Percentiles rank a stretch among this genome's conserved stretches.
phyloP scores from a whole-genome alignment of 177 flowering plant species.

The Telopea speciosissima region DNA sequence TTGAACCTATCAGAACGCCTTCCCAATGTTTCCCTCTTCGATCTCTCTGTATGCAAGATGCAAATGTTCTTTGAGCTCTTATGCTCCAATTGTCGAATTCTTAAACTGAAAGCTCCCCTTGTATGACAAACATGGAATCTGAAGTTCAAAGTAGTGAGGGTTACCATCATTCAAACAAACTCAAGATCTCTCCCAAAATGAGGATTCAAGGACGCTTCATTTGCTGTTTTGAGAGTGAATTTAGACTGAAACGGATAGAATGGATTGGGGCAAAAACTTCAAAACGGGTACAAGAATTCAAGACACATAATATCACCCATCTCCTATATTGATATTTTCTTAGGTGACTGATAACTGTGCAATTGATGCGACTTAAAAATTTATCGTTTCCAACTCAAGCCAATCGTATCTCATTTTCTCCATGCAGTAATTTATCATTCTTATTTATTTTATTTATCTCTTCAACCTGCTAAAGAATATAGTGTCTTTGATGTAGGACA shows the following conservation, averaged over 20 bases:
- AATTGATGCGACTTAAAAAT: too few relatives aligned
- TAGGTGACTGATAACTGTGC: too few relatives aligned
- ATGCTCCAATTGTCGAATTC: slow-evolving; percentile 13
- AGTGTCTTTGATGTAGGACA: slow-evolving; percentile 44
- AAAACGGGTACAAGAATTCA: too few relatives aligned
- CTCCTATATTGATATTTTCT: too few relatives aligned
- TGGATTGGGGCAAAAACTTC: too few relatives aligned
- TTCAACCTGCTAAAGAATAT: neutral
- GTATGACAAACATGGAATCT: slow-evolving; percentile 25
- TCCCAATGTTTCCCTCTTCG: slow-evolving; percentile 10
- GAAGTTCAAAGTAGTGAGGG: slow-evolving; percentile 36
- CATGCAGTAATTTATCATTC: neutral
- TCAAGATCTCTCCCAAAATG: neutral
- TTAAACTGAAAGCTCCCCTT: slow-evolving; percentile 9
- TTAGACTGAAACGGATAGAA: too few relatives aligned
- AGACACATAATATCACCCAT: too few relatives aligned
- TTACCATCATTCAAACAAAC: slow-evolving; percentile 33
- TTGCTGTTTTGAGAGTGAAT: neutral
- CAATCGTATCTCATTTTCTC: neutral
- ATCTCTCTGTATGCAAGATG: slow-evolving; percentile 24
- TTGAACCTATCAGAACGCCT: slow-evolving; percentile 23
- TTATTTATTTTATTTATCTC: neutral
- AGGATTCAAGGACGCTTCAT: neutral
- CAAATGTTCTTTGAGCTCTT: slow-evolving; percentile 22
- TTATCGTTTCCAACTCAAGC: too few relatives aligned